Evolutionary conservation across 2,329 filamentous ascomycete genomes (phyloP).

Genomic region (Sporothrix sp.): DNA sequence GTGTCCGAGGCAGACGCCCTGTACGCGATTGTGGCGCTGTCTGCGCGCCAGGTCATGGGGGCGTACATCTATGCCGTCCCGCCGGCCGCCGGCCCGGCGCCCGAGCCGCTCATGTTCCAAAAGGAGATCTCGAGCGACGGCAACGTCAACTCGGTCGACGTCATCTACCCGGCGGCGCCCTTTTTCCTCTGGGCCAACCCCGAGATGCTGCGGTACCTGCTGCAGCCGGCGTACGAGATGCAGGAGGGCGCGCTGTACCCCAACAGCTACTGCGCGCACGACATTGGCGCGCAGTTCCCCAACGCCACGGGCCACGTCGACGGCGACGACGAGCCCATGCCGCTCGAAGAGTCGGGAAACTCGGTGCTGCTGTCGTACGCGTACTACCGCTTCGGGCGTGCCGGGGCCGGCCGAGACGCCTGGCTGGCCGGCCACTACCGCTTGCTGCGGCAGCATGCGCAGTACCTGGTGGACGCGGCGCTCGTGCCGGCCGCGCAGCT

Average conservation of each 20-base stretch:
- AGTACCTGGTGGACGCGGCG: conserved; percentile 60
- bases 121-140: conserved; percentile 83
- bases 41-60: conserved; percentile 70
- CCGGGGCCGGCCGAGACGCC: conserved; percentile 30
- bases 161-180: conserved; percentile 77
- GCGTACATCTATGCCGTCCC: conserved; percentile 30
- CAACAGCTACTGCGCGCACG: conserved; percentile 71
- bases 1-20: conserved; percentile 69
- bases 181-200: conserved; percentile 84
- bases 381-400: conserved; percentile 43
- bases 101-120: conserved; percentile 65
- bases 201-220: conserved; percentile 65
- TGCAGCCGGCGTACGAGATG: conserved; percentile 74
- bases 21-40: conserved; percentile 66
- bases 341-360: conserved; percentile 63
- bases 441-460: conserved; percentile 60
- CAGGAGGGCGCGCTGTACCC: conserved; percentile 76
- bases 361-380: conserved; percentile 60
- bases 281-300: conserved; percentile 62
- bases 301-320: conserved; percentile 66
- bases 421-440: conserved; percentile 49
- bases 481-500: conserved; percentile 59
- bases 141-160: conserved; percentile 77
- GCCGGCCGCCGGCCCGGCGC: conserved; percentile 42
- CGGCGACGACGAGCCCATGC: conserved; percentile 64